These are phyloP conservation scores for Blastobotrys arbuscula DNA, from an alignment of 1,139 yeast species.

Conservation along the genomic window DNA sequence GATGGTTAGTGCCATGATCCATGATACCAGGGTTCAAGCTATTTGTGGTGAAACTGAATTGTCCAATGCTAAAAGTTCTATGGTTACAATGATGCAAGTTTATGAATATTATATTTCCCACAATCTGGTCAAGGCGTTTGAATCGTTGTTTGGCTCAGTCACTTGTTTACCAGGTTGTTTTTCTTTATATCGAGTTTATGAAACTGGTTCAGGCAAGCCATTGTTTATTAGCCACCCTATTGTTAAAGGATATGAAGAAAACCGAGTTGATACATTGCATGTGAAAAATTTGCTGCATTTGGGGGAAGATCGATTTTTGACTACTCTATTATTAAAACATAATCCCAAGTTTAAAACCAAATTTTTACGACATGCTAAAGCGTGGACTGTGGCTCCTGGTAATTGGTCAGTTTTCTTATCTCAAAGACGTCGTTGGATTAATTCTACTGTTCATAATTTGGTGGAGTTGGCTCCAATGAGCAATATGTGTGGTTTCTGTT, in stretches of 20 bases:
- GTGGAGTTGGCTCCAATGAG: conserved; percentile 38
- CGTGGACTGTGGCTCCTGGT: conserved; percentile 41
- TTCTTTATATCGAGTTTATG: conserved; percentile 36
- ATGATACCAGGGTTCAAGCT: conserved; percentile 37
- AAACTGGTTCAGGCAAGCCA: conserved; percentile 36
- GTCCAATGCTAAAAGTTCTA: conserved; percentile 36
- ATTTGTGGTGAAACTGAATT: conserved; percentile 41
- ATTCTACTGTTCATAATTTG: conserved; percentile 41
- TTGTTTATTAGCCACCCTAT: conserved; percentile 37
- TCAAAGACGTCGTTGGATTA: conserved; percentile 43
- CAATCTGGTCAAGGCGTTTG: conserved; percentile 40
- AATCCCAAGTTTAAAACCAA: conserved; percentile 38
- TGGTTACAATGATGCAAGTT: conserved; percentile 42
- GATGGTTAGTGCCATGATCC: conserved; percentile 35
- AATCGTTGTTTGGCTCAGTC: conserved; percentile 39
- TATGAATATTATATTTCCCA: conserved; percentile 42
- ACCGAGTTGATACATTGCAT: conserved; percentile 39
- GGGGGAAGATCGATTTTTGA: conserved; percentile 41
- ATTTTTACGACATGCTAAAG: conserved; percentile 37
- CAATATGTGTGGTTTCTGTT: conserved; percentile 41
- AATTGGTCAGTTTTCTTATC: conserved; percentile 40
- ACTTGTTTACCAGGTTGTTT: conserved; percentile 43
- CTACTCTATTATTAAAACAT: conserved; percentile 37
- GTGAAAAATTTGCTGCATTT: conserved; percentile 39
- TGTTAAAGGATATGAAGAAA: conserved; percentile 36